Conservation (phyloP, 768 basidiomycete species). For the Pleurotus tuoliensis region DNA sequence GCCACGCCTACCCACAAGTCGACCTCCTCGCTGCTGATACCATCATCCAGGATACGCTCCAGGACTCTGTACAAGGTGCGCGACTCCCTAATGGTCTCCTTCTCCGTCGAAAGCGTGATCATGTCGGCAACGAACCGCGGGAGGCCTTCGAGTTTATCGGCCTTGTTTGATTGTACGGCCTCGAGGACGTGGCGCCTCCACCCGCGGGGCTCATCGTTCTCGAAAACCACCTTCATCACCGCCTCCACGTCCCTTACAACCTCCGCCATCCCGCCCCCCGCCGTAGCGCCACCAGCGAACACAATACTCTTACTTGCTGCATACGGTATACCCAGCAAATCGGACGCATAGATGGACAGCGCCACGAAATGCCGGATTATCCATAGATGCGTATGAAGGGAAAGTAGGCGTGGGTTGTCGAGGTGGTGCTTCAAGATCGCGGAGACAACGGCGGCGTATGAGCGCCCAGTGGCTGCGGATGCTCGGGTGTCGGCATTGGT, state of each 20-base stretch:
- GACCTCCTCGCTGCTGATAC: slow-evolving; percentile 54
- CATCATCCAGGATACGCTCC: slow-evolving; percentile 51
- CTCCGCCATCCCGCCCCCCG: slow-evolving; percentile 21
- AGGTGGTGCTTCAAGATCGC: slow-evolving; percentile 54
- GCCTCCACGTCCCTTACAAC: slow-evolving; percentile 23
- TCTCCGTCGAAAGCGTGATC: slow-evolving; percentile 23
- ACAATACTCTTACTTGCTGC: slow-evolving; percentile 35
- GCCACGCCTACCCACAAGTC: slow-evolving; percentile 78
- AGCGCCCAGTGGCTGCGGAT: slow-evolving; percentile 52
- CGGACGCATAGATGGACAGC: slow-evolving; percentile 58
- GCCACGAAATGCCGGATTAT: slow-evolving; percentile 66
- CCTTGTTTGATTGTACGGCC: background rate
- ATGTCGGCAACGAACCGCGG: slow-evolving; percentile 28
- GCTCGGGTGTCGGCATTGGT: slow-evolving; percentile 10
- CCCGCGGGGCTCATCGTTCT: background rate
- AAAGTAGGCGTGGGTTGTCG: slow-evolving; percentile 58
- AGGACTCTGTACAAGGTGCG: slow-evolving; percentile 61
- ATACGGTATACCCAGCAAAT: slow-evolving; percentile 52
- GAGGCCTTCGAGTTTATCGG: slow-evolving; percentile 1
- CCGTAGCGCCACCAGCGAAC: slow-evolving; percentile 26
- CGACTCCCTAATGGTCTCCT: slow-evolving; percentile 50
- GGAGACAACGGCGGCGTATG: slow-evolving; percentile 59
- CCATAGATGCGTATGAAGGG: slow-evolving; percentile 47
- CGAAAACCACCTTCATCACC: background rate
- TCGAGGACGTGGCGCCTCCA: slow-evolving; percentile 9